Evolutionary conservation across 2,329 filamentous ascomycete species (phyloP).

Genomic region (Chaetomium strumarium): DNA sequence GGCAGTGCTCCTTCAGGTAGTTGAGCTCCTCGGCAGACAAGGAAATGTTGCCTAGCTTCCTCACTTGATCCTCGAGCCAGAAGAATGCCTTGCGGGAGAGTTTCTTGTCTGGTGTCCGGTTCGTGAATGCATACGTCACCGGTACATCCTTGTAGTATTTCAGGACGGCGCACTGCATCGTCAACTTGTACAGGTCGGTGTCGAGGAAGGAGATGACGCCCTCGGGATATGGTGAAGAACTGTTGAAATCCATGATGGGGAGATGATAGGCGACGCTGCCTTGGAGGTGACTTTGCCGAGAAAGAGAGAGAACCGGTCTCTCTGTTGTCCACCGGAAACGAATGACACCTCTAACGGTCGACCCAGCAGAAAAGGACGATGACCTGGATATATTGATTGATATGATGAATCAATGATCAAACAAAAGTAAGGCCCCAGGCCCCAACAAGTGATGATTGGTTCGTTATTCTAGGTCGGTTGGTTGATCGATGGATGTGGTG

Average conservation of each 20-base stretch:
- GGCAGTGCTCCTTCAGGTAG: slow-evolving; percentile 73
- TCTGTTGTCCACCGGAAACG: too few species aligned
- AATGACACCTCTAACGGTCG: too few species aligned
- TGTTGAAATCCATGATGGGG: slow-evolving; percentile 56
- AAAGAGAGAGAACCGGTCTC: too few species aligned
- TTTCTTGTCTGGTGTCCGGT: slow-evolving; percentile 90
- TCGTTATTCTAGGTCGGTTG: too few species aligned
- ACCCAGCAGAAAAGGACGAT: too few species aligned
- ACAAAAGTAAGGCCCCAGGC: too few species aligned
- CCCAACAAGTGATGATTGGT: too few species aligned
- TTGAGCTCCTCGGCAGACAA: slow-evolving; percentile 72
- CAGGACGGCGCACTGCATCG: slow-evolving; percentile 95
- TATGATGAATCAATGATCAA: too few species aligned
- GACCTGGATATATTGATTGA: too few species aligned
- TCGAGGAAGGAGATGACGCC: slow-evolving; percentile 79
- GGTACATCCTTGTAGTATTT: slow-evolving; percentile 81
- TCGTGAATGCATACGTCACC: slow-evolving; percentile 91
- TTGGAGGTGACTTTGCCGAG: neutral
- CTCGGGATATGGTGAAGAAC: slow-evolving; percentile 61
- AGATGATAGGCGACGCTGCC: neutral
- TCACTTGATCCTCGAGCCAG: slow-evolving; percentile 81
- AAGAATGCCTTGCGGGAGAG: slow-evolving; percentile 74
- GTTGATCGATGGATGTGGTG: too few species aligned
- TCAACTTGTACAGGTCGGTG: slow-evolving; percentile 88
- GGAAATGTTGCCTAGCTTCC: slow-evolving; percentile 74